Evolutionary conservation across 2,329 filamentous ascomycete species (phyloP).

Genomic region (Exutisphaerella laricina): DNA sequence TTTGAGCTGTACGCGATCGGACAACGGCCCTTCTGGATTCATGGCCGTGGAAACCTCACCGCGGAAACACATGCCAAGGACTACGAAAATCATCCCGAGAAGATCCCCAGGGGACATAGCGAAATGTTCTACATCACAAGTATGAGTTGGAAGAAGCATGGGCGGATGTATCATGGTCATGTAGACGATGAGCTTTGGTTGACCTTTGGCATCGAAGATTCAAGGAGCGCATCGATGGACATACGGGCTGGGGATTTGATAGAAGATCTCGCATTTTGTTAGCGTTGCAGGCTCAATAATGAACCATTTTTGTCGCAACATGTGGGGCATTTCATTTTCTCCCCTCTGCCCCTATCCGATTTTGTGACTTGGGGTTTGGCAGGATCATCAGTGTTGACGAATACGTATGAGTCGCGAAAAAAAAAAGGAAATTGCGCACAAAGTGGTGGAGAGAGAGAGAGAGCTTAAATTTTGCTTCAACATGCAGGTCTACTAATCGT

Average conservation of each 20-base stretch:
- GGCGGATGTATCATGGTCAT: constrained; percentile 51
- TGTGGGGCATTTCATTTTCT: too few species aligned
- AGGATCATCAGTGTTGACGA: too few species aligned
- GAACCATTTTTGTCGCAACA: too few species aligned
- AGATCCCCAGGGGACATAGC: constrained; percentile 30
- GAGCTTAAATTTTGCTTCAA: too few species aligned
- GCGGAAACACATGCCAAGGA: constrained; percentile 21
- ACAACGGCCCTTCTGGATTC: constrained; percentile 50
- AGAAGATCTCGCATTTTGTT: constrained; percentile 32
- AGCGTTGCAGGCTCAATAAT: constrained; percentile 4
- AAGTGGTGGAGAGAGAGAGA: too few species aligned
- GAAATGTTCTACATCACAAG: constrained; percentile 57
- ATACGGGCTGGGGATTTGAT: constrained; percentile 48
- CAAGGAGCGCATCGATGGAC: constrained; percentile 46
- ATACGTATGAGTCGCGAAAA: too few species aligned
- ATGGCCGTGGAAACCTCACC: constrained; percentile 40
- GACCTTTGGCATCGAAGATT: constrained; percentile 53
- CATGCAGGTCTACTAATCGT: too few species aligned
- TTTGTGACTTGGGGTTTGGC: too few species aligned
- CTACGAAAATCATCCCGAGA: constrained; percentile 18
- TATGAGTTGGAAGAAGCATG: constrained; percentile 49
- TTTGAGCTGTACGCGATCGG: constrained; percentile 50
- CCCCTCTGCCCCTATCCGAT: too few species aligned
- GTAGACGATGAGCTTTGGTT: constrained; percentile 53
- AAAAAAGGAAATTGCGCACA: too few species aligned